phyloP scores from a whole-genome alignment of 345 rosid species.

The Anastatica hierochuntica region DNA sequence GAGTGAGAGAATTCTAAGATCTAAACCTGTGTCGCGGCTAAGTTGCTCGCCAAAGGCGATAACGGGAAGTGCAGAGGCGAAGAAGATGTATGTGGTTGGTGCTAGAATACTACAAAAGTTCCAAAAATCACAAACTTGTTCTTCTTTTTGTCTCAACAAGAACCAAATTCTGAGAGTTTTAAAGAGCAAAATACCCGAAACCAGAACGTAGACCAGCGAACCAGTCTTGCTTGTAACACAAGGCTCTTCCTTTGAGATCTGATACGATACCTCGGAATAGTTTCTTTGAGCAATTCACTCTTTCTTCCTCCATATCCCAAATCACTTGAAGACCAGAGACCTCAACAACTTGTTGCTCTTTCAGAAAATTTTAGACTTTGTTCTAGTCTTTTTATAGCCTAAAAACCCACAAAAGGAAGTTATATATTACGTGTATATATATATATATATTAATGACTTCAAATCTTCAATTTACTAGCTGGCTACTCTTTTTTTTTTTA shows the following conservation, averaged over 20 bases:
- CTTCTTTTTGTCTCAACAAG: not conserved
- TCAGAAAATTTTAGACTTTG: no score
- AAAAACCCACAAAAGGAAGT: no score
- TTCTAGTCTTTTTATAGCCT: no score
- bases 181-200: conserved; percentile 37
- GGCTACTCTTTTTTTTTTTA: no score
- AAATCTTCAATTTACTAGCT: no score
- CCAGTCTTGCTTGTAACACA: conserved; percentile 71
- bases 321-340: no score
- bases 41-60: conserved; percentile 84
- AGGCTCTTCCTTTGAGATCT: conserved; percentile 52
- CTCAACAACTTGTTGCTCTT: no score
- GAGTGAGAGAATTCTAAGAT: no score
- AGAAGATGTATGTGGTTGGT: conserved; percentile 74
- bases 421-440: no score
- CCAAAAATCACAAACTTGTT: not conserved
- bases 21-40: conserved; percentile 59
- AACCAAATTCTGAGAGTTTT: not conserved
- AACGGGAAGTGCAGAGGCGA: conserved; percentile 82
- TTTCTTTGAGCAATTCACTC: conserved; percentile 34
- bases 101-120: conserved; percentile 56
- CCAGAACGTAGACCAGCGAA: conserved; percentile 43
- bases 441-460: no score
- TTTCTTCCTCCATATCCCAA: conserved; percentile 24
- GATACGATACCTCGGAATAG: conserved; percentile 42